Percentiles rank a stretch among this genome's conserved stretches.
These are phyloP conservation scores for Fusarium xylarioides DNA, from an alignment of 2,329 filamentous ascomycete species.

Conservation along the genomic window DNA sequence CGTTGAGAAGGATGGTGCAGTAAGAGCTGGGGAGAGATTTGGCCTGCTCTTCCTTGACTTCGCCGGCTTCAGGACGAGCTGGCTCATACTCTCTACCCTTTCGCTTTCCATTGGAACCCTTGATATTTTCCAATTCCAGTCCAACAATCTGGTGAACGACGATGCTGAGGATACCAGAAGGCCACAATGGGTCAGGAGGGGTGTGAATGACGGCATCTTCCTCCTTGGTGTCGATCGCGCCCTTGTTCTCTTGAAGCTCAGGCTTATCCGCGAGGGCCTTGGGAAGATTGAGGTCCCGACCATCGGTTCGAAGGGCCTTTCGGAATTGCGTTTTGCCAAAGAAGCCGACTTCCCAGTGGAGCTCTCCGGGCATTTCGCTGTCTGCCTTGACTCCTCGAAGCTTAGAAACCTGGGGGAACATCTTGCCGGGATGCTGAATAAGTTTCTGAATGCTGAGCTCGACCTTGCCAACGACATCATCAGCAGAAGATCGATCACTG, in stretches of 20 bases:
- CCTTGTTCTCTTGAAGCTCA: conserved; percentile 86
- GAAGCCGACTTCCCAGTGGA: conserved; percentile 96
- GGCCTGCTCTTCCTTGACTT: conserved; percentile 85
- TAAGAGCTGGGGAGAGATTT: conserved; percentile 87
- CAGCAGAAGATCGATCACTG: conserved; percentile 88
- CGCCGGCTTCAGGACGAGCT: conserved; percentile 81
- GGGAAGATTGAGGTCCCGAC: conserved; percentile 81
- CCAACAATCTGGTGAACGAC: conserved; percentile 96
- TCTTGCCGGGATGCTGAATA: conserved; percentile 89
- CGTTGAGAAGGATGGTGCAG: conserved; percentile 90
- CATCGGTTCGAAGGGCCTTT: conserved; percentile 83
- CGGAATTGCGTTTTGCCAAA: conserved; percentile 92
- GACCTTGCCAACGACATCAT: conserved; percentile 94
- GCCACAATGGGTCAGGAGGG: conserved; percentile 95
- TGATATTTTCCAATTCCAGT: conserved; percentile 89
- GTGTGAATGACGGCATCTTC: conserved; percentile 90
- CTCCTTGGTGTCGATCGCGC: conserved; percentile 71
- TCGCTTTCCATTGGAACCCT: conserved; percentile 81
- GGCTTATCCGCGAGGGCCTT: conserved; percentile 76
- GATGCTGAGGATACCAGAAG: conserved; percentile 85
- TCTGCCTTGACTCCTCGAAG: conserved; percentile 84
- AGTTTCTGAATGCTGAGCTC: conserved; percentile 94
- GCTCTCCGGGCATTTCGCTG: conserved; percentile 88
- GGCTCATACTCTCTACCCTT: conserved; percentile 91
- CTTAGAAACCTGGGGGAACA: conserved; percentile 89